Evolutionary conservation across 257 asterid species (phyloP).

Genomic region (Nicotiana benthamiana): DNA sequence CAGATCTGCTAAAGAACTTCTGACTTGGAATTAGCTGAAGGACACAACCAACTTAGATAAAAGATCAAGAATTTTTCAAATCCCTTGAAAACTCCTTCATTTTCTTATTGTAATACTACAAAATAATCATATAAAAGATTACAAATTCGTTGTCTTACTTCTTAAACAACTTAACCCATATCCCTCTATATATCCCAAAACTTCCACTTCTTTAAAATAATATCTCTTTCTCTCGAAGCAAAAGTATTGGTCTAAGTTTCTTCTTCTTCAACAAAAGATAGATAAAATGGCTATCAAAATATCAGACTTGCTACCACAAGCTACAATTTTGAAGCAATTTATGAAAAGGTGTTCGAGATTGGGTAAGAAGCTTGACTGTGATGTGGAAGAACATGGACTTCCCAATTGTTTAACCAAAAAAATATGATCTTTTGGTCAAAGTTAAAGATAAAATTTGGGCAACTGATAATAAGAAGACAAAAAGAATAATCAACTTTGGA

Average conservation of each 20-base stretch:
- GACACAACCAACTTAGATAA: too few species aligned
- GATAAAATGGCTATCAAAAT: slow-evolving; percentile 25
- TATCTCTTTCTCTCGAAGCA: too few species aligned
- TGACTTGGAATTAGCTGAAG: too few species aligned
- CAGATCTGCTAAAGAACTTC: too few species aligned
- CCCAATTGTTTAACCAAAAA: too few species aligned
- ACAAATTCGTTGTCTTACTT: not conserved
- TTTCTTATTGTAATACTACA: not conserved
- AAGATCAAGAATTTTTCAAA: not conserved
- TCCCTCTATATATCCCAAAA: not conserved
- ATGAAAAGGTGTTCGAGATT: slow-evolving; percentile 32
- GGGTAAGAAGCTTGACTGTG: slow-evolving; percentile 27
- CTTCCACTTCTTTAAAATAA: not conserved
- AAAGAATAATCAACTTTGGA: too few species aligned
- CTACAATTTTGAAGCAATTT: slow-evolving; percentile 31
- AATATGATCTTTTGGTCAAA: too few species aligned
- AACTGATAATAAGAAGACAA: too few species aligned
- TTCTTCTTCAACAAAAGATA: not conserved
- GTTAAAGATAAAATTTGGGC: too few species aligned
- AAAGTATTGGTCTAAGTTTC: too few species aligned
- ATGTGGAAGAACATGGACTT: slow-evolving; percentile 14
- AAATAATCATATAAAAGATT: not conserved
- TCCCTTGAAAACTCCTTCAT: not conserved
- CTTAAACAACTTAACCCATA: slow-evolving; percentile 32
- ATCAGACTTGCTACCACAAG: slow-evolving; percentile 28